These are phyloP conservation scores for Beauveria rudraprayagi DNA, from an alignment of 2,329 filamentous ascomycete genomes.

Conservation along the genomic window DNA sequence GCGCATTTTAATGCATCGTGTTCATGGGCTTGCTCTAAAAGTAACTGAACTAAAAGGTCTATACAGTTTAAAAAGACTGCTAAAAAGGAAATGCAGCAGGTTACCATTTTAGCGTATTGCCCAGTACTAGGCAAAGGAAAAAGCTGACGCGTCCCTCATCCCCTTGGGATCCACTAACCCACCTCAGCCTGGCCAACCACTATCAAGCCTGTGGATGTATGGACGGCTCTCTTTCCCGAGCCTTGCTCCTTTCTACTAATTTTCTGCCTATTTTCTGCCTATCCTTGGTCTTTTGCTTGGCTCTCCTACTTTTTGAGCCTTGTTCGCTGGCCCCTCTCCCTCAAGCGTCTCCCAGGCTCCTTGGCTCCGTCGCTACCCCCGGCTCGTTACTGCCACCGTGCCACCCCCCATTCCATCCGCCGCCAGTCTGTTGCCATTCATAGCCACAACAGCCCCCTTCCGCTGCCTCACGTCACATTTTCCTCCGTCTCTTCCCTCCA, in stretches of 20 bases:
- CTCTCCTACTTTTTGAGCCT: not conserved
- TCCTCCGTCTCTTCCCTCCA: slow-evolving; percentile 17
- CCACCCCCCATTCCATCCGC: slow-evolving; percentile 11
- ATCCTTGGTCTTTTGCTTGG: not conserved
- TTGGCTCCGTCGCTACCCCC: not conserved
- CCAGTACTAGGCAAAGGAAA: not conserved
- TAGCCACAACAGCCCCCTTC: slow-evolving; percentile 24
- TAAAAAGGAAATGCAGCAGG: not conserved
- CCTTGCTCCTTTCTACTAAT: not conserved
- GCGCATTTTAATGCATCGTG: too few relatives aligned
- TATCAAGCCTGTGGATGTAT: not conserved
- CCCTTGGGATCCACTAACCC: slow-evolving; percentile 12
- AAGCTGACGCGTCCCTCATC: slow-evolving; percentile 24
- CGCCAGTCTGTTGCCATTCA: slow-evolving; percentile 21
- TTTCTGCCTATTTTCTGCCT: not conserved
- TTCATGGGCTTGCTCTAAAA: too few relatives aligned
- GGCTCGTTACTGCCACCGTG: not conserved
- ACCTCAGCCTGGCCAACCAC: slow-evolving; percentile 7
- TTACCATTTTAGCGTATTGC: too few relatives aligned
- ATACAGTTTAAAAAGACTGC: too few relatives aligned
- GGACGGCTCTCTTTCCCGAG: slow-evolving; percentile 4
- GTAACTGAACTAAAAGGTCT: too few relatives aligned
- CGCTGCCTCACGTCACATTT: slow-evolving; percentile 17
- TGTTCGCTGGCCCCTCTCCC: not conserved
- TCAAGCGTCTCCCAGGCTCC: slow-evolving; percentile 1